Evolutionary conservation across 768 basidiomycete species (phyloP).

Genomic region (Boletus speciosus): DNA sequence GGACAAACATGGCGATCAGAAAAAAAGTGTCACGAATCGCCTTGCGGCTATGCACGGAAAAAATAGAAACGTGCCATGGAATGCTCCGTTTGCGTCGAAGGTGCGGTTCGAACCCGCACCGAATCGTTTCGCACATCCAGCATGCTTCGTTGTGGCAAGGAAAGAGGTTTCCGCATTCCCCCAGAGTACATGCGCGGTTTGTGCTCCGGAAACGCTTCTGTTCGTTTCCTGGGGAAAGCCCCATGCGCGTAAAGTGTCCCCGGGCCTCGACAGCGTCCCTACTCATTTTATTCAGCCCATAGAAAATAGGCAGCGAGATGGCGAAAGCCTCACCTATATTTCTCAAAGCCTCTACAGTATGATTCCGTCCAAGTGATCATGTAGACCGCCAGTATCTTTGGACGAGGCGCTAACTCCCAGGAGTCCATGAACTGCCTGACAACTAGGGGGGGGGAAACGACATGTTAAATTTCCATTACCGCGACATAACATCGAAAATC

Average conservation of each 20-base stretch:
- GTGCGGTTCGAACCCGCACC: slow-evolving; percentile 19
- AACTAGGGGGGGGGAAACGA: slow-evolving; percentile 4
- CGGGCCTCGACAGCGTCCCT: slow-evolving; percentile 18
- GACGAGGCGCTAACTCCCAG: slow-evolving; percentile 8
- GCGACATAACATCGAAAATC: background rate
- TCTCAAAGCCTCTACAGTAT: slow-evolving; percentile 7
- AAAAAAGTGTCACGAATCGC: background rate
- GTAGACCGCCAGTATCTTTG: slow-evolving; percentile 15
- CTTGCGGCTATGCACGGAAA: background rate
- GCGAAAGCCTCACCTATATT: slow-evolving; percentile 11
- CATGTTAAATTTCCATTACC: background rate
- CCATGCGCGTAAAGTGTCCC: background rate
- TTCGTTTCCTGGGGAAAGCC: slow-evolving; percentile 16
- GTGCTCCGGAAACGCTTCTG: slow-evolving; percentile 24
- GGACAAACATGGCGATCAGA: background rate
- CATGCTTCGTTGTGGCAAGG: slow-evolving; percentile 14
- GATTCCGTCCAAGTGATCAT: slow-evolving; percentile 23
- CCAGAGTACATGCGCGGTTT: slow-evolving; percentile 20
- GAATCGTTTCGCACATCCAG: slow-evolving; percentile 21
- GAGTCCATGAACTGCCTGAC: slow-evolving; percentile 1
- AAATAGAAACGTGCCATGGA: slow-evolving; percentile 13
- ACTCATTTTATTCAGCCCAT: background rate
- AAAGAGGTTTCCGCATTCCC: slow-evolving; percentile 16
- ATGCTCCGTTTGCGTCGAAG: slow-evolving; percentile 14
- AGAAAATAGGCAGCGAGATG: background rate